Conservation (phyloP, 202 grass and related monocot genomes). For the Panicum hallii region DNA sequence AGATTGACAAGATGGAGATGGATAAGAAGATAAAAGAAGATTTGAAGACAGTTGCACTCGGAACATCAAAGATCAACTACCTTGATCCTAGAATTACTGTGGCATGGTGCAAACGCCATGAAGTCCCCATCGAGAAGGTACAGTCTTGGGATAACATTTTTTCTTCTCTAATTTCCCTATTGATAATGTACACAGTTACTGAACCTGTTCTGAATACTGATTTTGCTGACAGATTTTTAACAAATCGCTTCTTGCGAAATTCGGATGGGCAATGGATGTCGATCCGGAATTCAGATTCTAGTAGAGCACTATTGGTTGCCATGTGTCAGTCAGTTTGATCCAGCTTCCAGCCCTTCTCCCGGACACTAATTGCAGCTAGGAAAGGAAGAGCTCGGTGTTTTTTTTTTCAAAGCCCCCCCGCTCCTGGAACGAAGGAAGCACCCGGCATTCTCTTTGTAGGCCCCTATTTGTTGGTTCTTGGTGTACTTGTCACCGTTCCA, state of each 20-base stretch:
- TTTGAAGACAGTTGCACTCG: conserved; percentile 86
- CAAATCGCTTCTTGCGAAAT: conserved; percentile 82
- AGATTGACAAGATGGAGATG: conserved; percentile 93
- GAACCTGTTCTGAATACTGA: not conserved
- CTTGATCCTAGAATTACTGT: conserved; percentile 95
- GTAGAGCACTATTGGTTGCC: conserved; percentile 39
- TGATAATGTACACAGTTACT: conserved; percentile 60
- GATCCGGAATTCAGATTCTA: conserved; percentile 91
- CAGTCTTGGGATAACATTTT: not conserved
- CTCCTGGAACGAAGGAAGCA: conserved; percentile 56
- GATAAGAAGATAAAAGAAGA: conserved; percentile 86
- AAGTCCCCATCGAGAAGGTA: conserved; percentile 99
- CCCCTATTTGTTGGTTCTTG: not conserved
- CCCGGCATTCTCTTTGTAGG: conserved; percentile 58
- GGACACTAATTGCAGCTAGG: conserved; percentile 58
- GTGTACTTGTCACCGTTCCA: conserved; percentile 35
- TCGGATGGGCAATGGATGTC: conserved; percentile 87
- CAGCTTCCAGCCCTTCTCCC: conserved; percentile 46
- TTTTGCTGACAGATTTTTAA: conserved; percentile 81
- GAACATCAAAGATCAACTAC: conserved; percentile 97
- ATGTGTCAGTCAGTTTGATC: conserved; percentile 5
- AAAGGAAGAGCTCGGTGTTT: conserved; percentile 62
- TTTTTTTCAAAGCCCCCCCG: conserved; percentile 45
- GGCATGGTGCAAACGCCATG: conserved; percentile 97
- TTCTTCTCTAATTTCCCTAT: conserved; percentile 45